Evolutionary conservation across 306 rosid species (phyloP), one percentile per base, ranked within the genome.

Genomic region (Quercus engelmannii): DNA sequence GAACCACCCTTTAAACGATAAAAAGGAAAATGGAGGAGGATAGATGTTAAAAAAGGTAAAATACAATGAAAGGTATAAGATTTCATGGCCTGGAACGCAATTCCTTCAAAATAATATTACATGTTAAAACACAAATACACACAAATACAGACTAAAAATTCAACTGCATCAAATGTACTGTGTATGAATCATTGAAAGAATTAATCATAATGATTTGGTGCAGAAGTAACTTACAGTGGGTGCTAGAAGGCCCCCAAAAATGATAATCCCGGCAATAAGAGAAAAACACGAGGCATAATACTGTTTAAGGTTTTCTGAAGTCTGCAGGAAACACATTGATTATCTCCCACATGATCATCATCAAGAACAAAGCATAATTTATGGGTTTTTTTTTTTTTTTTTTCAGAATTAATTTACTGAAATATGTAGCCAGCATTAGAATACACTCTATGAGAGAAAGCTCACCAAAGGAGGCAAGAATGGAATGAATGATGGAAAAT

Each of bases 401-500:
- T 73, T 69, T 41, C 67, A 1, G 76, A 31, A 31, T 31, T 20
- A 62, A 57, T 30, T 31, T 73, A n/a, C 21, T 23, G 31, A 19
- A 82, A 70, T 25, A 3, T 54, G 14, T 3, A 49, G 9, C 28
- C 46, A 21, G 31, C 69, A 75, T 12, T 15, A 19, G 62, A 61
- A 25, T 21, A 41, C 56, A 21, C 30, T 19, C 21, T 64, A 3
- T 13, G 55, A 9, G 8, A 82, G 71, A 73, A 86, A 83, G 65
- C 91, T 85, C 79, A 95, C 99, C 89, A 92, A 77, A 64, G 98
- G 99, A 83, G 99, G 99, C 92, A 95, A 90, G 85, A 95, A 95
- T 15, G 99, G 99, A 77, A 95, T 95, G 84, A 93, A 95, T 3
- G 99, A 95, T 74, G 97, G 99, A 75, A 95, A 92, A 76, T 89